phyloP scores from a whole-genome alignment of 2,329 filamentous ascomycete genomes.

The Lecanicillium sp. region DNA sequence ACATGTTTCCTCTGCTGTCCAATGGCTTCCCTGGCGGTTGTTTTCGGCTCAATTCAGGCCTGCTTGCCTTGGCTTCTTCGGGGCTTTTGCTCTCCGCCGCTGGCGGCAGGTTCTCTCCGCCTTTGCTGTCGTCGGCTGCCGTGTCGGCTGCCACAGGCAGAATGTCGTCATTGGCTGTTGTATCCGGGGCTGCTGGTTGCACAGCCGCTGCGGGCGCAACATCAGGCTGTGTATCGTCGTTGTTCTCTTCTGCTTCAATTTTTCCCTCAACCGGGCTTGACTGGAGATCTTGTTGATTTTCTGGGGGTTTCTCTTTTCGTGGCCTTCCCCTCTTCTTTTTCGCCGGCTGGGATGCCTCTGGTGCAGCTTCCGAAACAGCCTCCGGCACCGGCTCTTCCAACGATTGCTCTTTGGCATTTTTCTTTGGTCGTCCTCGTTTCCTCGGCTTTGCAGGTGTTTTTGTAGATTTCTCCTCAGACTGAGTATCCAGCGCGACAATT shows the following conservation, averaged over 20 bases:
- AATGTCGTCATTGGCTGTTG: too few species aligned
- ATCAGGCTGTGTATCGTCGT: too few species aligned
- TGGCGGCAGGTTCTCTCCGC: conserved; percentile 22
- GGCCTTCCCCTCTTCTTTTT: conserved; percentile 13
- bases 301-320: conserved; percentile 8
- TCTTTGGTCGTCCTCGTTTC: conserved; percentile 25
- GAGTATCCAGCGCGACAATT: neutral
- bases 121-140: conserved; percentile 36
- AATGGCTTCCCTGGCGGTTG: conserved; percentile 1
- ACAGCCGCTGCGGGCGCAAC: too few species aligned
- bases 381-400: neutral
- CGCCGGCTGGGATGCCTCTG: neutral
- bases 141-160: too few species aligned
- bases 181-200: too few species aligned
- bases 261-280: neutral
- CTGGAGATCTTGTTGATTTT: conserved; percentile 7
- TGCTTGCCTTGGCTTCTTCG: conserved; percentile 5
- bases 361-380: neutral
- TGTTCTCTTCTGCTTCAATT: conserved; percentile 12
- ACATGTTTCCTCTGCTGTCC: conserved; percentile 17
- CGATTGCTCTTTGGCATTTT: conserved; percentile 9
- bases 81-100: neutral
- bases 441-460: conserved; percentile 15
- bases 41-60: conserved; percentile 3
- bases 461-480: conserved; percentile 1